Conservation (phyloP, 2,329 filamentous ascomycete genomes). For the Cladophialophora bantiana region DNA sequence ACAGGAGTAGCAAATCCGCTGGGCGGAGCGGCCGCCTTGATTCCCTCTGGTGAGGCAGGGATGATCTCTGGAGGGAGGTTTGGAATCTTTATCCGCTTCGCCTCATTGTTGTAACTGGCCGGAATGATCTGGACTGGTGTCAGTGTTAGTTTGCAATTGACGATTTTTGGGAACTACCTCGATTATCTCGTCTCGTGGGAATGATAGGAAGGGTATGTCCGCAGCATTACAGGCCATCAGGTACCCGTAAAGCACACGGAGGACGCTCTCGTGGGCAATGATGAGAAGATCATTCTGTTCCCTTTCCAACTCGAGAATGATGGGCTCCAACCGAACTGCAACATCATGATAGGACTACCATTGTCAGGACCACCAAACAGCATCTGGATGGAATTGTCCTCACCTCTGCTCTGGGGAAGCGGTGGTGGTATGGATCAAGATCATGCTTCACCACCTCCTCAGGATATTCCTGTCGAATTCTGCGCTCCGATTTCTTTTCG, state of each 20-base stretch:
- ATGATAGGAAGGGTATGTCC: constrained; percentile 90
- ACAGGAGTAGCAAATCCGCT: constrained; percentile 57
- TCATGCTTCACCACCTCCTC: constrained; percentile 94
- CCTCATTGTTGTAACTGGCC: constrained; percentile 95
- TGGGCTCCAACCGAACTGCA: constrained; percentile 95
- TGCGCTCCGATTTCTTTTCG: constrained; percentile 86
- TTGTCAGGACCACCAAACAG: constrained; percentile 17
- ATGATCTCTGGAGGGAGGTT: constrained; percentile 70
- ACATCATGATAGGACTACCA: constrained; percentile 93
- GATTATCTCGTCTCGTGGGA: constrained; percentile 96
- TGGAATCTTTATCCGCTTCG: constrained; percentile 87
- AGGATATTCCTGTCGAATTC: constrained; percentile 81
- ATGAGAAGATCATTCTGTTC: constrained; percentile 98
- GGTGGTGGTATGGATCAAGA: constrained; percentile 92
- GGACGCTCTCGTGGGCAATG: constrained; percentile 96
- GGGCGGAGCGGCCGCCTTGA: constrained; percentile 76
- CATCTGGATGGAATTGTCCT: constrained; percentile 18
- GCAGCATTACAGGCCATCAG: constrained; percentile 97
- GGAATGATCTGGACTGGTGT: constrained; percentile 74
- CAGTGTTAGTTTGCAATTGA: background rate
- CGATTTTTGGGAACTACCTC: constrained; percentile 63
- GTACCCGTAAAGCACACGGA: constrained; percentile 95
- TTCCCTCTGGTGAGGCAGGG: constrained; percentile 79
- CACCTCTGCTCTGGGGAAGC: constrained; percentile 93
- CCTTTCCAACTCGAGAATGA: constrained; percentile 94